Conservation (phyloP, 2,329 filamentous ascomycete species). For the Aspergillus versicolor region DNA sequence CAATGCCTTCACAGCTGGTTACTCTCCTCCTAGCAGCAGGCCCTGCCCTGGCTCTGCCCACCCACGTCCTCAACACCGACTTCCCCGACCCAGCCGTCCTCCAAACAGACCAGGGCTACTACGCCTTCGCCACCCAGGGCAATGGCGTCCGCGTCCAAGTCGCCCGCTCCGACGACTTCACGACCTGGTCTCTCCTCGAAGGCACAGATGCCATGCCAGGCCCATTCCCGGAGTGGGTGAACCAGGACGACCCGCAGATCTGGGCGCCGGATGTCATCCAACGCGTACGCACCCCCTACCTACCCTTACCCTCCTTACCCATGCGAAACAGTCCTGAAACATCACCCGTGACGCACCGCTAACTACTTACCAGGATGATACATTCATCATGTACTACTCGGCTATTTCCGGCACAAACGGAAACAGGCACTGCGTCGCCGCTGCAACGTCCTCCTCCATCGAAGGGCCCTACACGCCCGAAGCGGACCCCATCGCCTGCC, state of each 20-base stretch:
- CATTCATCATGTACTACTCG: constrained; percentile 62
- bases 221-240: neutral
- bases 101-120: constrained; percentile 23
- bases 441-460: constrained; percentile 49
- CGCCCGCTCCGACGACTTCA: constrained; percentile 49
- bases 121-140: constrained; percentile 55
- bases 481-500: constrained; percentile 53
- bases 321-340: neutral
- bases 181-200: constrained; percentile 47
- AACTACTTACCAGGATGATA: constrained; percentile 30
- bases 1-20: neutral
- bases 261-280: constrained; percentile 61
- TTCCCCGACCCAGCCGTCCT: constrained; percentile 14
- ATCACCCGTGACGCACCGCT: neutral
- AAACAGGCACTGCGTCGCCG: constrained; percentile 58
- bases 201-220: constrained; percentile 21
- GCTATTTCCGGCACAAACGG: constrained; percentile 40
- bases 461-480: constrained; percentile 56
- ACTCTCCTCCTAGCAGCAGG: neutral
- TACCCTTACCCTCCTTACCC: no score
- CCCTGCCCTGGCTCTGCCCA: constrained; percentile 17
- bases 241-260: constrained; percentile 39
- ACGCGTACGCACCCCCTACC: constrained; percentile 30
- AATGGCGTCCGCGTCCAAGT: constrained; percentile 53
- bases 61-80: constrained; percentile 24